Evolutionary conservation across 2,329 filamentous ascomycete genomes (phyloP), one percentile per base, ranked within the genome.

Genomic region (Teratosphaeria epicoccoides): DNA sequence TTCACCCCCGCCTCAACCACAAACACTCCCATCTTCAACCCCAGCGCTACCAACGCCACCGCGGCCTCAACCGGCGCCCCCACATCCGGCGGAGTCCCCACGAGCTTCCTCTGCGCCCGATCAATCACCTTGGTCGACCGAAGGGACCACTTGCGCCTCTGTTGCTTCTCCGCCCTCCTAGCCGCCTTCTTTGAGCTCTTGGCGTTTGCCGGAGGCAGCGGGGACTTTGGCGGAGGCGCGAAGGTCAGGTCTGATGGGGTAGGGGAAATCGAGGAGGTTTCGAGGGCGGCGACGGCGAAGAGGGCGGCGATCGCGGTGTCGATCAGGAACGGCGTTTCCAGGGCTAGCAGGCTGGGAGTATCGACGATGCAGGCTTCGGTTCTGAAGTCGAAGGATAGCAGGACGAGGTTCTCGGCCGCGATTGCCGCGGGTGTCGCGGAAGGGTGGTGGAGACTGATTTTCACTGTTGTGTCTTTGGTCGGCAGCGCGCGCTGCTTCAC

Each of bases 281-380:
- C 73, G 11, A 72, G 69, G 1, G 74, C 67, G 0, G 72, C 72
- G 40, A 74, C 70, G 14, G 71, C 69, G 25, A 76, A 59, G 10
- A 76, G 60, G 0, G 72, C 66, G 2, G 64, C 65, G 4, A 72
- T 63, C 1, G 68, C 67, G 1, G 73, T 72, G 54, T 76, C 74
- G 48, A 74, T 63, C 43, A 75, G 64, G 59, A 73, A 73, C 4
- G 68, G 64, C 50, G 71, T 72, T n/a, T 70, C 68, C 51, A 75
- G 65, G 17, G 64, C 67, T 11, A 68, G 61, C 2, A 76, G 56
- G 1, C 70, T 70, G 1, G 70, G 70, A 5, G 72, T 61, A 51
- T 76, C 73, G n/a, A 76, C 59, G 2, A 67, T 67, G 14, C 73
- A 66, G 2, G 69, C 58, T 33, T 63, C 67, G 43, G 69, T 68